Evolutionary conservation across 441 rosid species (phyloP).

Genomic region (Kokia cookei): DNA sequence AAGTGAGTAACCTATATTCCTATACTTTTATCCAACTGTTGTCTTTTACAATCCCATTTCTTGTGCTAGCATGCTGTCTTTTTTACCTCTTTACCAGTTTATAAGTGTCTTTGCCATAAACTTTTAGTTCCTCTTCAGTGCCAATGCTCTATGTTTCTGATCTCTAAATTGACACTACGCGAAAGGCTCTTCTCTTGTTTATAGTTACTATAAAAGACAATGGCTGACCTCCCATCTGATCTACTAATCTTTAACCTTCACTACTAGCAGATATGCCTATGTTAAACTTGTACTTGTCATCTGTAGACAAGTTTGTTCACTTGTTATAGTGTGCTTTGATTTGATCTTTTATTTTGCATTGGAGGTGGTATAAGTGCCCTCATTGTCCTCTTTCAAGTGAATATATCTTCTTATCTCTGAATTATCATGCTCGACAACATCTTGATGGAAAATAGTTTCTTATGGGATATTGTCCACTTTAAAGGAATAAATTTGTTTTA

Average conservation of each 20-base stretch:
- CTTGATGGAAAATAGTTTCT: background rate
- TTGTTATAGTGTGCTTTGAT: background rate
- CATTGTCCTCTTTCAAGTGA: background rate
- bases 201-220: background rate
- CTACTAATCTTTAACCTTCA: background rate
- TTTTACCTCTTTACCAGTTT: background rate
- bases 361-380: background rate
- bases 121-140: background rate
- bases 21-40: constrained; percentile 2
- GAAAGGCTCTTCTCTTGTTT: background rate
- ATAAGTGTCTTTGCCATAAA: background rate
- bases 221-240: too few relatives aligned
- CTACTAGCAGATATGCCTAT: background rate
- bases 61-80: background rate
- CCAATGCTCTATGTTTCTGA: constrained; percentile 1
- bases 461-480: background rate
- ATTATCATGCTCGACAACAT: background rate
- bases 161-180: constrained; percentile 8
- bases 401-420: background rate
- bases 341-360: background rate
- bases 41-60: background rate
- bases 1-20: constrained; percentile 45
- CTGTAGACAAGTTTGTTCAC: background rate
- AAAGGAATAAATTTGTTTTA: background rate
- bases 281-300: background rate